These are phyloP conservation scores for Murraya paniculata DNA, from an alignment of 345 rosid genomes.

Conservation along the genomic window DNA sequence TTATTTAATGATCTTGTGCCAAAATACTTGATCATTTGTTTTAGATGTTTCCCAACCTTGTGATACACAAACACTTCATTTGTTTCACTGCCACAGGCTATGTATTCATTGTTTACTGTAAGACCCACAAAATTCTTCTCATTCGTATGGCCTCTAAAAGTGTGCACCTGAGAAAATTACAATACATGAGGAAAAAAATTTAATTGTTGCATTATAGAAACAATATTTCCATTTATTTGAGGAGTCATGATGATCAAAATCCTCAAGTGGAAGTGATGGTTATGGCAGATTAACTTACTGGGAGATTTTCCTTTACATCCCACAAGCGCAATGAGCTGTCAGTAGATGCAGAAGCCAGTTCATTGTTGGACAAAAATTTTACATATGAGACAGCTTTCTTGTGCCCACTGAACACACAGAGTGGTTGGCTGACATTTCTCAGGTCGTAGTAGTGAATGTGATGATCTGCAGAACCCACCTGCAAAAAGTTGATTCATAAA, in stretches of 20 bases:
- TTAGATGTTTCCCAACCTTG: conserved; percentile 37
- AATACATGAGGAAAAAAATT: background rate
- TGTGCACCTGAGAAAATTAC: conserved; percentile 39
- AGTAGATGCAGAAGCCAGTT: conserved; percentile 63
- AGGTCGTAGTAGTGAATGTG: conserved; percentile 57
- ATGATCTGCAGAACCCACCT: conserved; percentile 73
- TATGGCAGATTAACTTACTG: conserved; percentile 30
- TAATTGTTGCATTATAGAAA: background rate
- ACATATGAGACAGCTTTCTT: conserved; percentile 62
- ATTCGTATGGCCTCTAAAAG: conserved; percentile 56
- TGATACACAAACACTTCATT: conserved; percentile 70
- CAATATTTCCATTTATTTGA: background rate
- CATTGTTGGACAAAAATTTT: conserved; percentile 57
- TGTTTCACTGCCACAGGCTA: conserved; percentile 73
- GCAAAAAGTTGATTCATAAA: conserved; percentile 14
- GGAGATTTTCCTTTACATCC: conserved; percentile 57
- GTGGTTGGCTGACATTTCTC: conserved; percentile 48
- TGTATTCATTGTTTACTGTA: conserved; percentile 44
- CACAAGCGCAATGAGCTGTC: conserved; percentile 56
- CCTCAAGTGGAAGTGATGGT: background rate
- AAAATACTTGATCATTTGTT: background rate
- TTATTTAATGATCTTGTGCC: background rate
- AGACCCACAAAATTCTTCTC: conserved; percentile 69
- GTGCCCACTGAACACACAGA: conserved; percentile 59
- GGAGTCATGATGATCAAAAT: background rate